These are phyloP conservation scores for Kluyveromyces sp. DNA, from an alignment of 1,139 yeast species.

Conservation along the genomic window DNA sequence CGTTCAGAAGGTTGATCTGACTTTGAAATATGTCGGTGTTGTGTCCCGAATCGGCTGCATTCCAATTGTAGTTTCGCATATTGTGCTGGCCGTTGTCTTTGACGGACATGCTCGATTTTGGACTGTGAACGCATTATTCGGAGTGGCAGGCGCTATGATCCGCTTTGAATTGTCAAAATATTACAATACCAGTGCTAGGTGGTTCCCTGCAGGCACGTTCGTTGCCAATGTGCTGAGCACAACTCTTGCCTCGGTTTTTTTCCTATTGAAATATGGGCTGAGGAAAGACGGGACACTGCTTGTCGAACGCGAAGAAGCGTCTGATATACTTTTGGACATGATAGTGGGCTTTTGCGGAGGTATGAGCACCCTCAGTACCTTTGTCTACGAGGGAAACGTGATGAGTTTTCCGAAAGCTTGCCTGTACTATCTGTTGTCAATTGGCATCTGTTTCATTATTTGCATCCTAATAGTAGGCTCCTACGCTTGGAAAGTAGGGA, in stretches of 20 bases:
- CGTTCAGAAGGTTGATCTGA: not conserved
- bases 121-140: slow-evolving; percentile 29
- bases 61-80: slow-evolving; percentile 23
- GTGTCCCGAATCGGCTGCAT: slow-evolving; percentile 11
- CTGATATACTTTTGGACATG: slow-evolving; percentile 53
- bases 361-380: slow-evolving; percentile 71
- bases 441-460: slow-evolving; percentile 36
- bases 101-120: slow-evolving; percentile 25
- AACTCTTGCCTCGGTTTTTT: slow-evolving; percentile 47
- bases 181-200: slow-evolving; percentile 37
- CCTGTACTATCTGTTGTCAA: slow-evolving; percentile 18
- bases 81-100: slow-evolving; percentile 27
- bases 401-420: slow-evolving; percentile 16
- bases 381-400: slow-evolving; percentile 55
- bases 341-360: slow-evolving; percentile 72
- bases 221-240: slow-evolving; percentile 59
- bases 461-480: slow-evolving; percentile 47
- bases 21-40: not conserved
- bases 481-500: slow-evolving; percentile 35
- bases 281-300: slow-evolving; percentile 20
- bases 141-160: slow-evolving; percentile 31
- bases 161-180: slow-evolving; percentile 50
- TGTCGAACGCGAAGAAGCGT: slow-evolving; percentile 34
- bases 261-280: slow-evolving; percentile 46
- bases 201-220: slow-evolving; percentile 72